phyloP scores from a whole-genome alignment of 306 rosid species.

The Alnus rubra region DNA sequence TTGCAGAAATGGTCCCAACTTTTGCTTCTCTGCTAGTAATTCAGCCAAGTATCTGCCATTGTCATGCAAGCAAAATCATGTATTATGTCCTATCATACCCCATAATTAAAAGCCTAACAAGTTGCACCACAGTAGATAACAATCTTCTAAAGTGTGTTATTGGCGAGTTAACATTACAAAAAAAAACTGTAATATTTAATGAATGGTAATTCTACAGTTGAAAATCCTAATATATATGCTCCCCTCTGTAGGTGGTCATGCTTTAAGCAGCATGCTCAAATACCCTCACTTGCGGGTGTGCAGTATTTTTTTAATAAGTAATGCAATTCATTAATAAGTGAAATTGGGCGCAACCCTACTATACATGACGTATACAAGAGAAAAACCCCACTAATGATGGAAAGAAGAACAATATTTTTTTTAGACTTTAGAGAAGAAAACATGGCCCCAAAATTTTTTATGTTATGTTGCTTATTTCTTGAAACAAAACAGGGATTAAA shows the following conservation, averaged over 20 bases:
- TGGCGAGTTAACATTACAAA: background rate
- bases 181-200: too few relatives aligned
- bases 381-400: too few relatives aligned
- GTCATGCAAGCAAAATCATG: conserved; percentile 22
- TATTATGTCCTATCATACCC: conserved; percentile 19
- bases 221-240: background rate
- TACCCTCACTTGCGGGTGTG: background rate
- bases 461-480: background rate
- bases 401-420: too few relatives aligned
- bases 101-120: background rate
- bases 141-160: background rate
- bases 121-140: background rate
- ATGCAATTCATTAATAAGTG: too few relatives aligned
- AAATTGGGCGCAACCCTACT: too few relatives aligned
- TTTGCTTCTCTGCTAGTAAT: conserved; percentile 75
- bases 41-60: conserved; percentile 71
- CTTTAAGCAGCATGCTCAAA: background rate
- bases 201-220: background rate
- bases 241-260: background rate
- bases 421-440: background rate
- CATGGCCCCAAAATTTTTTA: background rate
- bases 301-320: too few relatives aligned
- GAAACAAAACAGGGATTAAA: background rate
- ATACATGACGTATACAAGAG: too few relatives aligned
- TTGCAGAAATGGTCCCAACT: conserved; percentile 80